Conservation (phyloP, 768 basidiomycete genomes). For the Wakefieldia striispora region DNA sequence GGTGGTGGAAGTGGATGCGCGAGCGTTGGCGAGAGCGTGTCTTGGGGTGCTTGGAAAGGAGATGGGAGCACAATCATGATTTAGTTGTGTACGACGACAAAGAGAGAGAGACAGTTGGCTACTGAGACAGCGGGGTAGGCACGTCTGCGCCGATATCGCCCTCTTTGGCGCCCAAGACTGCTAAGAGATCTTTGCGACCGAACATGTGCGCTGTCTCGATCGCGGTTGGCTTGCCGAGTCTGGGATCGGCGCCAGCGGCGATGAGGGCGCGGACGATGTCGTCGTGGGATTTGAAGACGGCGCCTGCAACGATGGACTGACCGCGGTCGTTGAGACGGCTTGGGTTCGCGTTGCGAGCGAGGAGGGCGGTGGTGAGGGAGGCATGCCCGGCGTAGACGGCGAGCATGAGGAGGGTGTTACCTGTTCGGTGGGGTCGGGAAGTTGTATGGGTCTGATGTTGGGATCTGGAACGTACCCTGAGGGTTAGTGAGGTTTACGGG, state of each 20-base stretch:
- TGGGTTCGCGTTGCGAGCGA: constrained; percentile 59
- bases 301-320: constrained; percentile 74
- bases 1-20: constrained; percentile 59
- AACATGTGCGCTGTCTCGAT: constrained; percentile 72
- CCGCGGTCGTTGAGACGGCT: constrained; percentile 68
- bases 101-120: too few species aligned
- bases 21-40: constrained; percentile 63
- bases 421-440: constrained; percentile 30
- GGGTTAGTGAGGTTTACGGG: constrained; percentile 72
- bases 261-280: constrained; percentile 59
- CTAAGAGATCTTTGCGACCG: constrained; percentile 52
- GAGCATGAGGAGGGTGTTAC: constrained; percentile 79
- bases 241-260: constrained; percentile 56
- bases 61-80: too few species aligned
- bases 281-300: constrained; percentile 70
- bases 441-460: not conserved
- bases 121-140: constrained; percentile 19
- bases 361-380: constrained; percentile 49
- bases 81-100: too few species aligned
- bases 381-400: constrained; percentile 70
- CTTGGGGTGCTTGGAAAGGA: constrained; percentile 70
- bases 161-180: constrained; percentile 55
- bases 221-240: constrained; percentile 63
- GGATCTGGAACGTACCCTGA: constrained; percentile 47
- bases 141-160: constrained; percentile 43